Percentiles rank a stretch among this genome's conserved stretches.
Evolutionary conservation across 805 yeast genomes (phyloP).

Genomic region (Isabelozyma pseudorhagii): DNA sequence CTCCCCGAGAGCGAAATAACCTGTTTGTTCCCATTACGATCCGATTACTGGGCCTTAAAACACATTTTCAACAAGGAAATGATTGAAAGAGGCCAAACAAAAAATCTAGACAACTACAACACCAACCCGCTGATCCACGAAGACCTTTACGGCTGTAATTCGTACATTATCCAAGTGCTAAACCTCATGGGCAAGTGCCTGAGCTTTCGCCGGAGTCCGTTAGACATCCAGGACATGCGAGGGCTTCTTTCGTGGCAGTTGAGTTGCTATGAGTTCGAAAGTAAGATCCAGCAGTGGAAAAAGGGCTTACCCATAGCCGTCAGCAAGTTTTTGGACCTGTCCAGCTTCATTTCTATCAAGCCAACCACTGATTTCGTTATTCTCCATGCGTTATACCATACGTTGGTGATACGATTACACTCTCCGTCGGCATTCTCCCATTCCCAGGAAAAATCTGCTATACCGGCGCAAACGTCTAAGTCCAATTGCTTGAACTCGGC

Average conservation of each 20-base stretch:
- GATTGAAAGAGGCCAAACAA: slow-evolving; percentile 5
- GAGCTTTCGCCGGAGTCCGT: slow-evolving; percentile 8
- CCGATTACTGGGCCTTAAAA: slow-evolving; percentile 6
- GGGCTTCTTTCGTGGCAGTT: slow-evolving; percentile 13
- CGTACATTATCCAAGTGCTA: slow-evolving; percentile 9
- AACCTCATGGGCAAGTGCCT: slow-evolving; percentile 9
- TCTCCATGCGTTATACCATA: slow-evolving; percentile 12
- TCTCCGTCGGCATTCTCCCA: slow-evolving; percentile 12
- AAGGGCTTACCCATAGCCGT: slow-evolving; percentile 5
- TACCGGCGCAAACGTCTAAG: slow-evolving; percentile 11
- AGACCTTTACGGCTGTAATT: slow-evolving; percentile 7
- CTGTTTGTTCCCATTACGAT: slow-evolving; percentile 7
- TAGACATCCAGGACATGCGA: slow-evolving; percentile 11
- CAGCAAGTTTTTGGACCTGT: slow-evolving; percentile 6
- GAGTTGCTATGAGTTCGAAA: slow-evolving; percentile 12
- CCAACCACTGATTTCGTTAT: slow-evolving; percentile 6
- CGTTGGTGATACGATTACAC: slow-evolving; percentile 11
- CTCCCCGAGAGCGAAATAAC: slow-evolving; percentile 7
- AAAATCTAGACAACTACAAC: slow-evolving; percentile 1
- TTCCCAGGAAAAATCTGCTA: slow-evolving; percentile 7
- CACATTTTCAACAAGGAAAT: slow-evolving; percentile 1
- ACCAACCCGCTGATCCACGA: background rate
- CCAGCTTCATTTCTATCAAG: background rate
- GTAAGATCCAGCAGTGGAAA: slow-evolving; percentile 11
- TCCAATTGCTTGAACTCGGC: slow-evolving; percentile 9